Evolutionary conservation across 2,329 filamentous ascomycete species (phyloP).

Genomic region (Claviceps capensis): DNA sequence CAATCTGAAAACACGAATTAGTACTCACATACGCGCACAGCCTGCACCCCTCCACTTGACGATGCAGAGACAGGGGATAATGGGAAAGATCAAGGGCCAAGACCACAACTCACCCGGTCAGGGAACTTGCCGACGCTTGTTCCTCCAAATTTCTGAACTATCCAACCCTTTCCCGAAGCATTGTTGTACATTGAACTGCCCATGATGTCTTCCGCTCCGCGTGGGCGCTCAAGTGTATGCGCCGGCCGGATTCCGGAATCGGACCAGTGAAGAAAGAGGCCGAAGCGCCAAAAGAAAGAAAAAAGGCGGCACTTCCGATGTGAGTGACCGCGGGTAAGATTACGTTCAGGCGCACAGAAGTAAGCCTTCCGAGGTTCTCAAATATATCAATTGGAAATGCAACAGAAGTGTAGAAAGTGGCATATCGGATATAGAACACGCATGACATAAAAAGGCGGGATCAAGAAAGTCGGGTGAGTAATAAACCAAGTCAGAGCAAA

Average conservation of each 20-base stretch:
- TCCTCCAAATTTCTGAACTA: slow-evolving; percentile 90
- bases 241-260: not conserved
- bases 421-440: no score
- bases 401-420: no score
- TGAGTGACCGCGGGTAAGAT: no score
- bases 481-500: no score
- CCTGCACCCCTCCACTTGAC: not conserved
- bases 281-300: not conserved
- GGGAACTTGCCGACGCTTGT: slow-evolving; percentile 94
- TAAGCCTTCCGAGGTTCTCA: no score
- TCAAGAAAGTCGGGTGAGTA: no score
- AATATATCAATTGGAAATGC: no score
- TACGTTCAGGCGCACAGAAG: no score
- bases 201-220: slow-evolving; percentile 12
- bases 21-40: not conserved
- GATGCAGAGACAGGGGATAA: not conserved
- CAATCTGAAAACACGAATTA: slow-evolving; percentile 19
- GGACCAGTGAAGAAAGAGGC: not conserved
- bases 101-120: slow-evolving; percentile 36
- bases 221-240: not conserved
- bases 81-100: not conserved
- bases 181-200: slow-evolving; percentile 21
- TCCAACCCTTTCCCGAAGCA: slow-evolving; percentile 44
- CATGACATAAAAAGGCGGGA: no score
- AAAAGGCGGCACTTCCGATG: not conserved